Conservation (phyloP, 495 filamentous ascomycete genomes). For the Podospora appendiculata region DNA sequence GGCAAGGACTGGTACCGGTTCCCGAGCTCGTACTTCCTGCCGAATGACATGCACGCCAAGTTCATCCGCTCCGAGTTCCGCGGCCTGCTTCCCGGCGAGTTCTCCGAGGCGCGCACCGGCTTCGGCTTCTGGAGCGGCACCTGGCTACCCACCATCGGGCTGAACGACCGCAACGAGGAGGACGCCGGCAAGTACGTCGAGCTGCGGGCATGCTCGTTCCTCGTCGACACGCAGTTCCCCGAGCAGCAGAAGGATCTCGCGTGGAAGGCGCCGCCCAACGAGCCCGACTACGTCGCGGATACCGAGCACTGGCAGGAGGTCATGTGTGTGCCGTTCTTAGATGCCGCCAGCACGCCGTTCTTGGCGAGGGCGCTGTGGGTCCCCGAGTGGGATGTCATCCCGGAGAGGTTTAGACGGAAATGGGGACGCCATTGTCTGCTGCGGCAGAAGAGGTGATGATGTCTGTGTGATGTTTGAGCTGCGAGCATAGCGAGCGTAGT, state of each 20-base stretch:
- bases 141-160: constrained; percentile 70
- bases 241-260: constrained; percentile 32
- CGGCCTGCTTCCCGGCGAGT: constrained; percentile 87
- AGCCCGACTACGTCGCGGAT: constrained; percentile 70
- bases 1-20: constrained; percentile 99
- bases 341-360: constrained; percentile 63
- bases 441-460: constrained; percentile 35
- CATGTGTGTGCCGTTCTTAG: constrained; percentile 70
- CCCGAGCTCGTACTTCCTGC: constrained; percentile 86
- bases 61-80: constrained; percentile 86
- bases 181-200: constrained; percentile 83
- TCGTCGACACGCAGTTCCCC: constrained; percentile 83
- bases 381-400: constrained; percentile 64
- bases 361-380: constrained; percentile 80
- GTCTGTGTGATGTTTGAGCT: background rate
- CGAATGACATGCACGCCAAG: constrained; percentile 67
- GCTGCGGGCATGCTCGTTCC: constrained; percentile 65
- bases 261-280: constrained; percentile 40
- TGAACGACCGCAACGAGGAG: constrained; percentile 90
- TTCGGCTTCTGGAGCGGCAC: constrained; percentile 65
- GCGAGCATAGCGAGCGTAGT: background rate
- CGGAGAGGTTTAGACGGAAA: constrained; percentile 56
- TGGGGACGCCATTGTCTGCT: constrained; percentile 85
- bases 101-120: constrained; percentile 57
- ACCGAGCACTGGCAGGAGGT: constrained; percentile 63